Base-by-base conservation (phyloP, 2,329 filamentous ascomycete genomes). In the Dothiorella sarmentorum region DNA sequence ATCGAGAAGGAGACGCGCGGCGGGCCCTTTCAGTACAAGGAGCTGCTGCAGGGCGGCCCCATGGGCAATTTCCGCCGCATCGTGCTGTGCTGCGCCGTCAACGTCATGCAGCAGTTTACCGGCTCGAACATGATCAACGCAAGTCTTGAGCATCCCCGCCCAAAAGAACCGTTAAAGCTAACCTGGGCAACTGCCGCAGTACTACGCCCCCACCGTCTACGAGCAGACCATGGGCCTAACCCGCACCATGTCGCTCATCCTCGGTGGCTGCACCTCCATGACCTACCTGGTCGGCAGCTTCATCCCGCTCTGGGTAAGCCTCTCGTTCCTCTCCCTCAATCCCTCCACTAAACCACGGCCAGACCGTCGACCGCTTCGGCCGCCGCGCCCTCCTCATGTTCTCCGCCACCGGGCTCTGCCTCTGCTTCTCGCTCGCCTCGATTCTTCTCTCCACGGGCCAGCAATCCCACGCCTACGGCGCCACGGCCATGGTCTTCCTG, bases 201-300 rank as follows among this genome's bases (percentile, higher is more conserved):
- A 73, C 60, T 78, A 78, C 42, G 69, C 71, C 0, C 72, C 76
- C 0, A 65, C 71, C 0, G 71, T 78, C 18, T 75, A 74, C 45
- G 65, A 75, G 42, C 62, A 70, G 1, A 71, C 68, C 9, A 75
- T 78, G 70, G 63, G 68, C 2, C 61, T 79, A 3, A 67, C 68
- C 11, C 73, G 77, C 1, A 75, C 80, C n/a, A 68, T 83, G 31
- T 79, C 80, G 29, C 69, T 84, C 37, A 75, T 84, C 4, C 70
- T 84, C 1, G 80, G 79, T 20, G 81, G 82, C 3, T 74, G 69
- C 53, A 73, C 70, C 27, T 71, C 71, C 20, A 68, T 69, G 45
- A 73, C 70, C 0, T 78, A 76, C 56, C 64, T 78, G 7, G 68
- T 74, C 13, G 75, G 73, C 7, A 75, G 72, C 0, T 66, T 71